Evolutionary conservation across 495 filamentous ascomycete species (phyloP).

Genomic region (Lophiostoma macrostomum): DNA sequence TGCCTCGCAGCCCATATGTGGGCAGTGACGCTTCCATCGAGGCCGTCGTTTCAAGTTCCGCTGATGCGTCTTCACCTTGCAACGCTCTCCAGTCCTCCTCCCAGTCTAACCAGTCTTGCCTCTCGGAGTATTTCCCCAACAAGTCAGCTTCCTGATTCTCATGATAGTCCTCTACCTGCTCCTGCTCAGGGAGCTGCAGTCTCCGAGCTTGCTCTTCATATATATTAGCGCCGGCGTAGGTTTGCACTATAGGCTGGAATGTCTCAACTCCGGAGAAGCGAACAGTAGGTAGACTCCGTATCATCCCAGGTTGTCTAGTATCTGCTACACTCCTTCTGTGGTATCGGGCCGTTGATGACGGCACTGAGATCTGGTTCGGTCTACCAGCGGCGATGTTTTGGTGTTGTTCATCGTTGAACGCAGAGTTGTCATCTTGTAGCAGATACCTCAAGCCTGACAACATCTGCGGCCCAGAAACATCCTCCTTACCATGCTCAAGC

Average conservation of each 20-base stretch:
- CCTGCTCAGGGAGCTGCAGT: not conserved
- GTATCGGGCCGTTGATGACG: not conserved
- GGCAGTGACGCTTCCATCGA: not conserved
- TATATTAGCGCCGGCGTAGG: constrained; percentile 6
- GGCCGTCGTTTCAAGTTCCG: not conserved
- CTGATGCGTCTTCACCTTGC: not conserved
- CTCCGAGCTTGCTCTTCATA: constrained; percentile 21
- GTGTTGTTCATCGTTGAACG: constrained; percentile 5
- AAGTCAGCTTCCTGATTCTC: not conserved
- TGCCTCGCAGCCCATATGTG: no score
- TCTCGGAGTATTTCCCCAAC: constrained; percentile 12
- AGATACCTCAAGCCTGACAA: constrained; percentile 18
- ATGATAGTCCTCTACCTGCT: not conserved
- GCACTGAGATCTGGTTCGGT: not conserved
- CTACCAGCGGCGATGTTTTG: no score
- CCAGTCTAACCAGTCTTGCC: not conserved
- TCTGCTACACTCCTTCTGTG: not conserved
- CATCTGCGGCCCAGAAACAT: not conserved
- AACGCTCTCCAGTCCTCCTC: constrained; percentile 3
- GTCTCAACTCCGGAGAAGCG: constrained; percentile 13
- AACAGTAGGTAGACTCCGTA: constrained; percentile 14
- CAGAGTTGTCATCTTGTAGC: constrained; percentile 14
- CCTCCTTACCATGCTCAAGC: no score
- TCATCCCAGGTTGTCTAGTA: not conserved
- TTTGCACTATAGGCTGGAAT: not conserved